These are phyloP conservation scores for Phalaenopsis equestris DNA, from an alignment of 106 monocot genomes.

Conservation along the genomic window DNA sequence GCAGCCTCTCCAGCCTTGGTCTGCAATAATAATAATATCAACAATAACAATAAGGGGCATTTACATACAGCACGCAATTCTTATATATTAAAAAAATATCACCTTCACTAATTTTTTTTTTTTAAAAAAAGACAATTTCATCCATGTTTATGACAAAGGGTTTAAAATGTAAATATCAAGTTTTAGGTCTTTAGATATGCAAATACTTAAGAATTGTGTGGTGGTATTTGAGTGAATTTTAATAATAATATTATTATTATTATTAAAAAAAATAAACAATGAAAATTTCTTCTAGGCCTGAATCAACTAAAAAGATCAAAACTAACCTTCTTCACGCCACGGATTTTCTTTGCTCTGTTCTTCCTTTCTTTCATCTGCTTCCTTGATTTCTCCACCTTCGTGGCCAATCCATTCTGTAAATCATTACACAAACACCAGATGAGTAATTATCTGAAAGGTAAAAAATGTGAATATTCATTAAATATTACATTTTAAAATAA, in stretches of 20 bases:
- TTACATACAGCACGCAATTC: no score
- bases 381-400: slow-evolving; percentile 52
- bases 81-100: no score
- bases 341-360: slow-evolving; percentile 48
- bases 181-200: no score
- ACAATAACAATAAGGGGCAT: no score
- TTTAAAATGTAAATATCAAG: no score
- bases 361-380: slow-evolving; percentile 58
- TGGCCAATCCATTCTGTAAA: slow-evolving; percentile 46
- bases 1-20: slow-evolving; percentile 25
- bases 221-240: not conserved
- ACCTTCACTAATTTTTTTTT: no score
- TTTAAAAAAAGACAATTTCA: no score
- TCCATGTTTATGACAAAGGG: no score
- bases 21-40: not conserved
- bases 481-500: no score
- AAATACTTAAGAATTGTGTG: no score
- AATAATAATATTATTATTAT: not conserved
- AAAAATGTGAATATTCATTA: no score
- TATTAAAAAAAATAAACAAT: not conserved
- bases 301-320: not conserved
- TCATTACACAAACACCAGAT: not conserved
- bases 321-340: slow-evolving; percentile 47
- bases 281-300: not conserved
- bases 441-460: not conserved